Conservation (phyloP, 139 green algal species). For the Auxenochlorella pyrenoidosa region DNA sequence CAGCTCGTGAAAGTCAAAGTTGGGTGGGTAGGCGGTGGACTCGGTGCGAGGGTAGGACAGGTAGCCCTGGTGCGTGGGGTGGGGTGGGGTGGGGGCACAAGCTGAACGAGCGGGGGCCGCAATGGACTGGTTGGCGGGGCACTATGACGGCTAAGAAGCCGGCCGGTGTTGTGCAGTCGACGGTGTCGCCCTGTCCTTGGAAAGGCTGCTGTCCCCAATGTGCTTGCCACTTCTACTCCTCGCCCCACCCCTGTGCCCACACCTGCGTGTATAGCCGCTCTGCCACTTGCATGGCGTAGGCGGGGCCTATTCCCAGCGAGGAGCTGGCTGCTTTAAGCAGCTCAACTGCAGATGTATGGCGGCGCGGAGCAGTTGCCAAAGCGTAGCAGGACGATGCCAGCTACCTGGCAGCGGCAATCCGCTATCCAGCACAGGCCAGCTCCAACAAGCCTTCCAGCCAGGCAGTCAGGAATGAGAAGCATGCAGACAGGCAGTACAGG, state of each 20-base stretch:
- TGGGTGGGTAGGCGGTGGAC: conserved; percentile 81
- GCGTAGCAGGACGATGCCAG: background rate
- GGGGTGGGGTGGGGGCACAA: background rate
- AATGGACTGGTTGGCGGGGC: too few species aligned
- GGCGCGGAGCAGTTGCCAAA: background rate
- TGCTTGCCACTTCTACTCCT: too few species aligned
- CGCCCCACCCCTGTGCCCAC: background rate
- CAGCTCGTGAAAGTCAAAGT: conserved; percentile 81
- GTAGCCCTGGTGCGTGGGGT: conserved; percentile 60
- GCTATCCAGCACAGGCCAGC: too few species aligned
- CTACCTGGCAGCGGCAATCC: background rate
- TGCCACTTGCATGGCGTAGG: conserved; percentile 84
- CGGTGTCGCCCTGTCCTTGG: too few species aligned
- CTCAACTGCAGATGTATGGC: conserved; percentile 59
- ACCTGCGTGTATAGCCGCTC: conserved; percentile 88
- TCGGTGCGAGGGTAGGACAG: conserved; percentile 93
- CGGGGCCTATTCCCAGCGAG: conserved; percentile 80
- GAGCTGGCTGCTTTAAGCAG: conserved; percentile 84
- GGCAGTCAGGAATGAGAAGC: too few species aligned
- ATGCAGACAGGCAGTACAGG: too few species aligned
- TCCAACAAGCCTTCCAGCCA: too few species aligned
- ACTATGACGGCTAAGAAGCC: too few species aligned
- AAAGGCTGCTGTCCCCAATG: too few species aligned
- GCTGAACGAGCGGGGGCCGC: too few species aligned
- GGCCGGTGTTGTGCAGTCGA: too few species aligned